phyloP scores from a whole-genome alignment of 352 stramenopile genomes.

The Phytopythium ostracodes region DNA sequence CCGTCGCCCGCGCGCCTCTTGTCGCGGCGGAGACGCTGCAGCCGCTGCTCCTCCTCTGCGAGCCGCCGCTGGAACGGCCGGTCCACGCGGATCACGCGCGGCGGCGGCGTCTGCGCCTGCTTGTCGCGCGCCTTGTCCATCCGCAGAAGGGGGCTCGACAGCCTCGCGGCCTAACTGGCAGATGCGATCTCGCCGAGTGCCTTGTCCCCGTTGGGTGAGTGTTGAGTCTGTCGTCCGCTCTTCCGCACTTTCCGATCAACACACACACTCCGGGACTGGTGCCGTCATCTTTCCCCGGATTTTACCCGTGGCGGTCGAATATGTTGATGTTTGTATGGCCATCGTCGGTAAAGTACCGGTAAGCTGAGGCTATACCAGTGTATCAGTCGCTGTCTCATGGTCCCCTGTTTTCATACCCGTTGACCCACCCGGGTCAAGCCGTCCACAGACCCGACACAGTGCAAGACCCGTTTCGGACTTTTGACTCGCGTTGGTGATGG shows the following conservation, averaged over 20 bases:
- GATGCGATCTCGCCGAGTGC: not conserved
- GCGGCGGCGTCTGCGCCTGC: conserved; percentile 10
- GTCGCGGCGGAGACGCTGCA: not conserved
- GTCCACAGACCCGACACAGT: no score
- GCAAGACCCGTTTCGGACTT: no score
- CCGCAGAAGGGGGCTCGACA: not conserved
- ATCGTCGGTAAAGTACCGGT: not conserved
- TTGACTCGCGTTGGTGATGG: no score
- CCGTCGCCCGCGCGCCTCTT: not conserved
- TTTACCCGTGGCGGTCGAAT: no score
- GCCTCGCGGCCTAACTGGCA: not conserved
- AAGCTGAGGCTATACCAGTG: no score
- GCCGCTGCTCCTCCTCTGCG: conserved; percentile 3
- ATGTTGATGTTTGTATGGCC: no score
- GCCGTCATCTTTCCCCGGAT: not conserved
- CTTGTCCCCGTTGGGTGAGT: no score
- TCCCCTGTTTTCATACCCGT: no score
- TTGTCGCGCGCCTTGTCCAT: not conserved
- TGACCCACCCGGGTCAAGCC: no score
- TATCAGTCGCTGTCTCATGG: no score
- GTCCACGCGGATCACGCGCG: conserved; percentile 46
- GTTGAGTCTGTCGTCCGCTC: not conserved
- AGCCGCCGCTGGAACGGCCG: conserved; percentile 16
- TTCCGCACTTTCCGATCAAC: not conserved
- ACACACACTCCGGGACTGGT: not conserved